phyloP scores from a whole-genome alignment of 2,329 filamentous ascomycete genomes.

The Ophiostoma angusticollis region DNA sequence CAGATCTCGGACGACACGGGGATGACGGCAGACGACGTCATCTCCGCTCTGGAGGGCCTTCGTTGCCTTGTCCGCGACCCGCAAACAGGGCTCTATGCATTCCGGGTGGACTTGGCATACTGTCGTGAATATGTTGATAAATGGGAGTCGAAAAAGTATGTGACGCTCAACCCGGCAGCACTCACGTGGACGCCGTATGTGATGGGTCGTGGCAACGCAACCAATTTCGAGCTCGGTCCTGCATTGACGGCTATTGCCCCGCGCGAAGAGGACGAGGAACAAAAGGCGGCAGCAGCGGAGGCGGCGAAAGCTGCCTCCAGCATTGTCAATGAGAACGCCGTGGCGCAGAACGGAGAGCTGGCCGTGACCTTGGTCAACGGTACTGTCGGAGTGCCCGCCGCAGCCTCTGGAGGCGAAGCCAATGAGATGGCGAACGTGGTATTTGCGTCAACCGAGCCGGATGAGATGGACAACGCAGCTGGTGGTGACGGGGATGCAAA shows the following conservation, averaged over 20 bases:
- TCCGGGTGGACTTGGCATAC: conserved; percentile 74
- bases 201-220: conserved; percentile 76
- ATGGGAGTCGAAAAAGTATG: conserved; percentile 80
- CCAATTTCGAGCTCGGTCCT: conserved; percentile 71
- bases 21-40: conserved; percentile 91
- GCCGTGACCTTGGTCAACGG: too few relatives aligned
- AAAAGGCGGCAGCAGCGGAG: conserved; percentile 23
- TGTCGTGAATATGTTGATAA: conserved; percentile 79
- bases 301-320: too few relatives aligned
- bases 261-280: conserved; percentile 57
- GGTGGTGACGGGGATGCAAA: too few relatives aligned
- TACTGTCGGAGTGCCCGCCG: too few relatives aligned
- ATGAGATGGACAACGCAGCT: conserved; percentile 9
- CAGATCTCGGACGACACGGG: conserved; percentile 79
- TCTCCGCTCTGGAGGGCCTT: conserved; percentile 82
- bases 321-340: conserved; percentile 21
- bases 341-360: too few relatives aligned
- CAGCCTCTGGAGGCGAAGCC: conserved; percentile 9
- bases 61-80: conserved; percentile 84
- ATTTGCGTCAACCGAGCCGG: conserved; percentile 14
- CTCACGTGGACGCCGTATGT: conserved; percentile 95
- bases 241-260: conserved; percentile 76
- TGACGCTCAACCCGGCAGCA: conserved; percentile 65
- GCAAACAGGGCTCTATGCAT: conserved; percentile 74
- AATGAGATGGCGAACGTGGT: conserved; percentile 9